phyloP scores from a whole-genome alignment of 1,284 basidiomycete genomes.

The Neotropicomus parvogracilis region DNA sequence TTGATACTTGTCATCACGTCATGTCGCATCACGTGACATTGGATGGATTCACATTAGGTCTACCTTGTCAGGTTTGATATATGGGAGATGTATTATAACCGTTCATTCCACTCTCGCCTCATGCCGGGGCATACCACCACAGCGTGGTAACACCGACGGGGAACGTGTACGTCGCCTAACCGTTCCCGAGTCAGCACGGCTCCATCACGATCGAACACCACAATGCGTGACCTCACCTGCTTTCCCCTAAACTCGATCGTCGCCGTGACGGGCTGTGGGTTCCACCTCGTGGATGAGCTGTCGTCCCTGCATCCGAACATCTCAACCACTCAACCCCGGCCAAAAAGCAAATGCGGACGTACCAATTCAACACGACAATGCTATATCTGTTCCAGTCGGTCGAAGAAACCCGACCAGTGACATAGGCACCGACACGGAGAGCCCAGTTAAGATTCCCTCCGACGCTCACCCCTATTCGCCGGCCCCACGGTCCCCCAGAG shows the following conservation, averaged over 20 bases:
- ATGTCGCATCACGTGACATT: no score
- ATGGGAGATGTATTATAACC: no score
- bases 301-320: conserved; percentile 43
- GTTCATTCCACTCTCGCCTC: not conserved
- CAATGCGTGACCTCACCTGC: conserved; percentile 43
- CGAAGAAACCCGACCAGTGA: conserved; percentile 52
- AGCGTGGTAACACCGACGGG: conserved; percentile 40
- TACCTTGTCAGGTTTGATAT: no score
- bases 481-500: conserved; percentile 60
- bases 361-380: conserved; percentile 67
- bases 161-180: conserved; percentile 38
- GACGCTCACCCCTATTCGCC: conserved; percentile 62
- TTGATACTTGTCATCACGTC: no score
- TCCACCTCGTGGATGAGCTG: conserved; percentile 48
- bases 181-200: conserved; percentile 1
- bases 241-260: conserved; percentile 70
- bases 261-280: conserved; percentile 55
- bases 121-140: conserved; percentile 34
- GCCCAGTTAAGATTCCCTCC: conserved; percentile 56
- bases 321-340: not conserved
- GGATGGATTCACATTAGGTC: no score
- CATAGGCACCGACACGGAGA: conserved; percentile 59
- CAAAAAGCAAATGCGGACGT: conserved; percentile 10
- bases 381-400: conserved; percentile 63
- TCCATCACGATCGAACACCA: not conserved